Base-by-base conservation (phyloP, 257 asterid genomes). In the Fraxinus quadrangulata region DNA sequence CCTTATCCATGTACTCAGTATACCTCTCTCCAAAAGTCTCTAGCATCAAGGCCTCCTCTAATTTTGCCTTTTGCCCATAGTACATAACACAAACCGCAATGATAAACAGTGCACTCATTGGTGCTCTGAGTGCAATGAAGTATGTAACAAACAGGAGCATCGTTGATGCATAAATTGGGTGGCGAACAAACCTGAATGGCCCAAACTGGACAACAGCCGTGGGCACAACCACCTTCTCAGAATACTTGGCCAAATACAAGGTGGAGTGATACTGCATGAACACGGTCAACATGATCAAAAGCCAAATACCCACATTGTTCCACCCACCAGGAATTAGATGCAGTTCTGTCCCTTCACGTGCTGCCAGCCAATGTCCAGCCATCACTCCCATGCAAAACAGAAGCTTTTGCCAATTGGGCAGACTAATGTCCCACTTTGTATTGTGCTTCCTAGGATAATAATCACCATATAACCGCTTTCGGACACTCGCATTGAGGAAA, bases 191-290 rank as follows among this genome's bases (percentile, higher is more conserved):
- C 71, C 99, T 89, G 59, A 90, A 96, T 23, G 99, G 99, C 1
- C 99, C 98, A 79, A 96, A 93, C 79, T 88, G 92, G 73, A 96
- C 99, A 13, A 96, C 99, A 71, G 92, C 91, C 0, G 96, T 92
- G 16, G 99, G 98, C 75, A 89, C 98, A 71, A 93, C 98, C 70
- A 96, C 96, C 85, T 92, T 93, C 88, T 90, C 96, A 7, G 99
- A 96, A 80, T 96, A 96, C 83, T 96, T 96, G 1, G 99, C 94
- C 87, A 96, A 77, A 83, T 96, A 93, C 84, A 86, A 74, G 0
- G 97, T 87, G 24, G 99, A 88, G 45, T 92, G 90, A 73, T 96
- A 92, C 84, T 96, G 99, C 92, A 88, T 87, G 73, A 88, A 88
- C 59, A 93, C 75, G 0, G 97, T 78, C 83, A 80, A 0, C 75